Conservation (phyloP, 140 eudicot genomes). For the Senecio squalidus region DNA sequence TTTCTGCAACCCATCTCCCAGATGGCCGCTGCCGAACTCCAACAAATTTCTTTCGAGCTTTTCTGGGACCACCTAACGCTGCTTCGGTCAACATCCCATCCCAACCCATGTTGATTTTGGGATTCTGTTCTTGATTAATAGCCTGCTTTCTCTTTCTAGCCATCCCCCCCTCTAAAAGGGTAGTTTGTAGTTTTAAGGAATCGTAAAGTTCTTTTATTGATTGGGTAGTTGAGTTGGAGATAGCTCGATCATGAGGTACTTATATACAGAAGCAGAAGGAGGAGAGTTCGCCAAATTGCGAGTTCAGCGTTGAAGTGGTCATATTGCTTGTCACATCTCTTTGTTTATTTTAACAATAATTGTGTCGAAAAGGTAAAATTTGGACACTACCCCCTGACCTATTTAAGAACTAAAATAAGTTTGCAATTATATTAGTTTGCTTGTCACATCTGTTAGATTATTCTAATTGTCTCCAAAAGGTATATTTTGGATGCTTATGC, state of each 20-base stretch:
- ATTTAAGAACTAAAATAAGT: constrained; percentile 3
- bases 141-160: constrained; percentile 51
- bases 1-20: constrained; percentile 89
- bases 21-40: constrained; percentile 81
- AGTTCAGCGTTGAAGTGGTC: constrained; percentile 3
- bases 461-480: constrained; percentile 22
- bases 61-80: constrained; percentile 36
- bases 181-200: not conserved
- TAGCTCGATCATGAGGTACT: not conserved
- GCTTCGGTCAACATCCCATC: constrained; percentile 41
- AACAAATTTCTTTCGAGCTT: constrained; percentile 54
- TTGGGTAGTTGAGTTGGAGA: not conserved
- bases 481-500: constrained; percentile 22
- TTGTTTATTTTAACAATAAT: constrained; percentile 15
- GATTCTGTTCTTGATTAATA: constrained; percentile 19
- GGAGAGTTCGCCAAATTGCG: not conserved
- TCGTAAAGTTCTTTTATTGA: not conserved
- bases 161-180: constrained; percentile 13
- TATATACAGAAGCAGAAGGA: constrained; percentile 2
- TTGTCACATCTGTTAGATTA: no score
- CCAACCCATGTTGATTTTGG: constrained; percentile 30
- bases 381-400: constrained; percentile 22
- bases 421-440: no score
- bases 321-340: not conserved
- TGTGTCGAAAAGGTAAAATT: constrained; percentile 21